Conservation (phyloP, 768 basidiomycete species). For the Rhizopogon vesiculosus region DNA sequence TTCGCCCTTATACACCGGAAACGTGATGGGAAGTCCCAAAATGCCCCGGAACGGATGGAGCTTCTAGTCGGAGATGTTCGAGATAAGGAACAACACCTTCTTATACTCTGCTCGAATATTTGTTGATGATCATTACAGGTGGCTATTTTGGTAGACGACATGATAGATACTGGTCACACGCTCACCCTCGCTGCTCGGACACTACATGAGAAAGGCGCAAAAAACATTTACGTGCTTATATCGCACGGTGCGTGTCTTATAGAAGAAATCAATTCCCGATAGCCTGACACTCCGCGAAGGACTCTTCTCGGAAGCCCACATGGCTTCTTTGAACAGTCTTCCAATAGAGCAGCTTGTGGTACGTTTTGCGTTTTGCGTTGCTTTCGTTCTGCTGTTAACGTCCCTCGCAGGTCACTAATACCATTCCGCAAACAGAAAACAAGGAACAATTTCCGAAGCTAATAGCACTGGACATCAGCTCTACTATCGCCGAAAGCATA, state of each 20-base stretch:
- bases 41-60: slow-evolving; percentile 81
- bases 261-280: slow-evolving; percentile 4
- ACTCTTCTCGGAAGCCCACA: slow-evolving; percentile 72
- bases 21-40: slow-evolving; percentile 60
- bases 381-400: not conserved
- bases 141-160: slow-evolving; percentile 95
- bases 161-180: slow-evolving; percentile 96
- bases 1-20: slow-evolving; percentile 95
- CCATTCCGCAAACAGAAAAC: slow-evolving; percentile 81
- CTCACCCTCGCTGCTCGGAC: slow-evolving; percentile 78
- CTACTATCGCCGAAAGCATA: slow-evolving; percentile 93
- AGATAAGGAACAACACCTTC: slow-evolving; percentile 58
- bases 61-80: slow-evolving; percentile 91
- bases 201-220: slow-evolving; percentile 88
- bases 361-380: slow-evolving; percentile 17
- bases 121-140: slow-evolving; percentile 40
- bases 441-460: slow-evolving; percentile 65
- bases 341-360: slow-evolving; percentile 87
- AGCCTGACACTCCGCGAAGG: slow-evolving; percentile 37
- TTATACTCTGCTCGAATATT: not conserved
- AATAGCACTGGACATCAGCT: slow-evolving; percentile 84
- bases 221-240: slow-evolving; percentile 79
- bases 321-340: slow-evolving; percentile 61
- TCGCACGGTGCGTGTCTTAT: slow-evolving; percentile 69
- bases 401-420: slow-evolving; percentile 78